Evolutionary conservation across 192 early-diverging fungal species (phyloP), one percentile per base, ranked within the genome.

Genomic region (Globomyces pollinis-pini): DNA sequence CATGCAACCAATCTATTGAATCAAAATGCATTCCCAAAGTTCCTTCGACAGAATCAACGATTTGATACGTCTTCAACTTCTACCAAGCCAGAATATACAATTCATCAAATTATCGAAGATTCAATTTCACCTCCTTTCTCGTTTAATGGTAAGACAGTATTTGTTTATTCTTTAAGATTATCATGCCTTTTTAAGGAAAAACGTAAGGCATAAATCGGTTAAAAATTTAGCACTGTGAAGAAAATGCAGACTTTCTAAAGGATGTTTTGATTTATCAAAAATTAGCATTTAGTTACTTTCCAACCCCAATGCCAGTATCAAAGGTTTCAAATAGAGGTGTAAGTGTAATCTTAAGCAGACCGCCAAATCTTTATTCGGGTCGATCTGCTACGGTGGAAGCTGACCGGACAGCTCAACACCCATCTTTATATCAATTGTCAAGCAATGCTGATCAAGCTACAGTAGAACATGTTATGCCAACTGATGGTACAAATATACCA

Each of bases 241-340:
- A 56, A 0, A 56, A 56, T 36, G 12, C 36, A 36, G 53, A 56
- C 32, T 56, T 56, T 35, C 33, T 56, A 11, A 36, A 28, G n/a
- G 2, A 39, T 12, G 34, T 56, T 18, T 12, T 36, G 3, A 41
- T 36, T 6, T 56, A 56, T 20, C 34, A 56, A 35, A 56, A 36
- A 20, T 6, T 28, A 21, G 53, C 38, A 4, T 12, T 20, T 11
- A 20, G 15, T 1, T 56, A 36, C 21, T 41, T 56, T 21, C 53
- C 53, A 0, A 6, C 9, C 21, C 28, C 47, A 50, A 36, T 36
- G 7, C 35, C n/a, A n/a, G n/a, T n/a, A n/a, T n/a, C n/a, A n/a
- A n/a, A n/a, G n/a, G 41, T 43, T 43, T 12, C 20, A n/a, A 43
- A 50, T 11, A 20, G 28, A 7, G 3, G 47, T 3, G 47, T 28